Evolutionary conservation across 768 basidiomycete genomes (phyloP).

Genomic region (Psilocybe subaeruginosa): DNA sequence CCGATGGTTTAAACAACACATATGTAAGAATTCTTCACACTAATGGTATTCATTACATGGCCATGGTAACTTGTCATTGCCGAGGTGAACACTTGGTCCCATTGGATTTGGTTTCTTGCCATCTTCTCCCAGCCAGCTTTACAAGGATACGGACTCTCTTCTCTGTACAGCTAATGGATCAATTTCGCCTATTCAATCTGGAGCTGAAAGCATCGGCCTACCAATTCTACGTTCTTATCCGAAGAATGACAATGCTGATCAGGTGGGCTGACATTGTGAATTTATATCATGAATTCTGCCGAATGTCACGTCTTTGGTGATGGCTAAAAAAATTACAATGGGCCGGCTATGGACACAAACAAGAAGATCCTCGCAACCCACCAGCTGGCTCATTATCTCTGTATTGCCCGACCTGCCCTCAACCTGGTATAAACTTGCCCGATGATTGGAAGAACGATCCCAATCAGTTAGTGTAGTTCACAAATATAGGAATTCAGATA

Average conservation of each 20-base stretch:
- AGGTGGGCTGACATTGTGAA: background rate
- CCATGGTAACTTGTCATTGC: background rate
- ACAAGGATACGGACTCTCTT: background rate
- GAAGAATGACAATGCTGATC: background rate
- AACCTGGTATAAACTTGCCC: slow-evolving; percentile 17
- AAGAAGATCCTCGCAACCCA: background rate
- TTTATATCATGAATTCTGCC: slow-evolving; percentile 6
- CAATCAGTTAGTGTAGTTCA: background rate
- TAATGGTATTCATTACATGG: slow-evolving; percentile 2
- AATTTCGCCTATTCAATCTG: slow-evolving; percentile 1
- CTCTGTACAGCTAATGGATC: background rate
- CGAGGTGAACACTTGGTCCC: background rate
- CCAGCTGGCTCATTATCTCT: slow-evolving; percentile 5
- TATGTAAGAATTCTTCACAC: slow-evolving; percentile 5
- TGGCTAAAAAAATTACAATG: slow-evolving; percentile 14
- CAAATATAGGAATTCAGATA: no score
- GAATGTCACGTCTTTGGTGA: slow-evolving; percentile 8
- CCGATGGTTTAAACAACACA: slow-evolving; percentile 2
- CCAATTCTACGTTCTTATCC: slow-evolving; percentile 3
- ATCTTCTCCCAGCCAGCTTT: slow-evolving; percentile 1
- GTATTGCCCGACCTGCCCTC: slow-evolving; percentile 22
- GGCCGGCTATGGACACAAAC: slow-evolving; percentile 2
- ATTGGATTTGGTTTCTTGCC: background rate
- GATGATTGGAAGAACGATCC: background rate
- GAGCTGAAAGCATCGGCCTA: slow-evolving; percentile 8